These are phyloP conservation scores for Umbelopsis sp. DNA, from an alignment of 192 early-diverging fungal species.

Conservation along the genomic window DNA sequence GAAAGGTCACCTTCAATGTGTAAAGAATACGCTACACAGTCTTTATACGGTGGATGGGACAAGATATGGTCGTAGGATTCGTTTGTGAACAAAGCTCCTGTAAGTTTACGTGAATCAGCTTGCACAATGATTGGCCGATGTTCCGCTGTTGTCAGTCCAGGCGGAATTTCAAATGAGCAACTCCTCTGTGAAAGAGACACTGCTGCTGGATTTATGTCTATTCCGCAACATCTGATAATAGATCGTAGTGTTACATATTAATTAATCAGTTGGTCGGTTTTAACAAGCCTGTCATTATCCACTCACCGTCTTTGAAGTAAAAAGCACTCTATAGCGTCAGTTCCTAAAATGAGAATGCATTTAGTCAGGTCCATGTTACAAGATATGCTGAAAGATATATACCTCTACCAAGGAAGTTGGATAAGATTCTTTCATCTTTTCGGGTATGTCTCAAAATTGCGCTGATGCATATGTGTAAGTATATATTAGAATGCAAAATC, in stretches of 20 bases:
- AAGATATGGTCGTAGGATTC: constrained; percentile 87
- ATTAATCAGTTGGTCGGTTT: too few species aligned
- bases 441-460: constrained; percentile 76
- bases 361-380: background rate
- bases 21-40: constrained; percentile 84
- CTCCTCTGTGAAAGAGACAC: constrained; percentile 85
- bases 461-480: constrained; percentile 33
- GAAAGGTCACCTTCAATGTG: constrained; percentile 90
- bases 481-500: background rate
- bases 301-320: constrained; percentile 71
- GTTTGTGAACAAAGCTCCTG: constrained; percentile 65
- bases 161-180: constrained; percentile 79
- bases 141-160: constrained; percentile 67
- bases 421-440: constrained; percentile 79
- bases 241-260: too few species aligned
- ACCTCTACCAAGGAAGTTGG: constrained; percentile 92
- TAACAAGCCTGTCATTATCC: background rate
- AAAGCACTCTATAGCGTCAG: constrained; percentile 90
- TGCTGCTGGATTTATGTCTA: constrained; percentile 90
- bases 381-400: background rate
- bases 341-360: constrained; percentile 44
- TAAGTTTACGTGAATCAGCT: constrained; percentile 77
- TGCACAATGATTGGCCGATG: constrained; percentile 82
- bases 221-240: constrained; percentile 62
- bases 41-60: constrained; percentile 95